Conservation (phyloP, 192 early-diverging fungal genomes). For the Fimicolochytrium jonesii region DNA sequence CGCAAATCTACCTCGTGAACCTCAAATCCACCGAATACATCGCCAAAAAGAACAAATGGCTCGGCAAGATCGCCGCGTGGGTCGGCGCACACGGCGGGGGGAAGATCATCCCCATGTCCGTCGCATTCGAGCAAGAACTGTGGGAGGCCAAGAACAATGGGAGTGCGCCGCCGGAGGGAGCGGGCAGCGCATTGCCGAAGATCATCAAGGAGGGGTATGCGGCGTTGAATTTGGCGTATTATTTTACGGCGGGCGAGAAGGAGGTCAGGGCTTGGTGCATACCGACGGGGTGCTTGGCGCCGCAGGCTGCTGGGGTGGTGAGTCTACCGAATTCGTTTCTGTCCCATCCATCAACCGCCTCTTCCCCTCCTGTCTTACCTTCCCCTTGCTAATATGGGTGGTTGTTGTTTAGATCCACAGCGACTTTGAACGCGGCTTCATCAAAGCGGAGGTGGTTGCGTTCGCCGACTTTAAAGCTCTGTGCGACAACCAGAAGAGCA, state of each 20-base stretch:
- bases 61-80: constrained; percentile 75
- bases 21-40: constrained; percentile 84
- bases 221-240: constrained; percentile 85
- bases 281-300: constrained; percentile 67
- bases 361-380: too few species aligned
- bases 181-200: constrained; percentile 73
- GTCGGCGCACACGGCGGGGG: constrained; percentile 22
- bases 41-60: constrained; percentile 96
- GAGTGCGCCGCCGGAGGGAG: constrained; percentile 15
- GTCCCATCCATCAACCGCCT: too few species aligned
- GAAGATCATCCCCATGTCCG: constrained; percentile 76
- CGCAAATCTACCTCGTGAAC: constrained; percentile 81
- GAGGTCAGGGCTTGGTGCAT: constrained; percentile 93
- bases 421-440: constrained; percentile 71
- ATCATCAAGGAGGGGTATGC: constrained; percentile 87
- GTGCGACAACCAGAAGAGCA: constrained; percentile 35
- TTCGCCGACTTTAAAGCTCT: constrained; percentile 77
- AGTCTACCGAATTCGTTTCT: too few species aligned
- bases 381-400: too few species aligned
- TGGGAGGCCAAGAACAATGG: constrained; percentile 20
- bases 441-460: constrained; percentile 75
- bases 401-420: too few species aligned
- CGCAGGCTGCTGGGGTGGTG: constrained; percentile 85
- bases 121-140: constrained; percentile 48
- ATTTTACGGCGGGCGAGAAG: constrained; percentile 82